Evolutionary conservation across 179 eudicot genomes (phyloP).

Genomic region (Beta corolliflora): DNA sequence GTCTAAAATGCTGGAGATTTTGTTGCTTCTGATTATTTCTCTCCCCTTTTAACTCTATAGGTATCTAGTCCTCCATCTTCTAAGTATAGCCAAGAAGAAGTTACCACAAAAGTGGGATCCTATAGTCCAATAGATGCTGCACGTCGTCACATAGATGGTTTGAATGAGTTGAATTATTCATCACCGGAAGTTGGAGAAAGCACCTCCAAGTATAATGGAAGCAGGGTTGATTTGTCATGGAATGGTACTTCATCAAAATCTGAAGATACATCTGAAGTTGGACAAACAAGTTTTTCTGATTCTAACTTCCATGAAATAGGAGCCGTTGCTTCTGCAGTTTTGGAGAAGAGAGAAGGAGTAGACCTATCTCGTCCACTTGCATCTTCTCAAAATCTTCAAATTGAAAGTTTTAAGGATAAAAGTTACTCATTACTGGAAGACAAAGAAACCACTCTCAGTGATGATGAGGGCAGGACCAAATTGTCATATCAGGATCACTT

Average conservation of each 20-base stretch:
- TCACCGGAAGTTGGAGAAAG: constrained; percentile 32
- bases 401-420: constrained; percentile 24
- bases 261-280: constrained; percentile 33
- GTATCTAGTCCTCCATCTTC: constrained; percentile 35
- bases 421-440: constrained; percentile 27
- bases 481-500: constrained; percentile 31
- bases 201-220: constrained; percentile 22
- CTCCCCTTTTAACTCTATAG: constrained; percentile 32
- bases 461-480: constrained; percentile 16
- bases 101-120: constrained; percentile 32
- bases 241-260: constrained; percentile 32
- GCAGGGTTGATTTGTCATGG: constrained; percentile 23
- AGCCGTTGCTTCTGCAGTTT: constrained; percentile 29
- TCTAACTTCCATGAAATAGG: constrained; percentile 29
- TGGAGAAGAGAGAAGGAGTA: constrained; percentile 32
- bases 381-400: constrained; percentile 25
- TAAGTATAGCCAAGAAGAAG: constrained; percentile 36
- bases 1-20: no score
- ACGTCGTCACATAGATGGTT: constrained; percentile 25
- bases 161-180: constrained; percentile 21
- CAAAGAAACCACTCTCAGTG: constrained; percentile 23
- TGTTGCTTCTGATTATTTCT: background rate
- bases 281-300: constrained; percentile 28
- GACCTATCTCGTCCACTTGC: constrained; percentile 30
- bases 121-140: constrained; percentile 23